Base-by-base conservation (phyloP, 805 yeast species). In the Candida yuanshanica region DNA sequence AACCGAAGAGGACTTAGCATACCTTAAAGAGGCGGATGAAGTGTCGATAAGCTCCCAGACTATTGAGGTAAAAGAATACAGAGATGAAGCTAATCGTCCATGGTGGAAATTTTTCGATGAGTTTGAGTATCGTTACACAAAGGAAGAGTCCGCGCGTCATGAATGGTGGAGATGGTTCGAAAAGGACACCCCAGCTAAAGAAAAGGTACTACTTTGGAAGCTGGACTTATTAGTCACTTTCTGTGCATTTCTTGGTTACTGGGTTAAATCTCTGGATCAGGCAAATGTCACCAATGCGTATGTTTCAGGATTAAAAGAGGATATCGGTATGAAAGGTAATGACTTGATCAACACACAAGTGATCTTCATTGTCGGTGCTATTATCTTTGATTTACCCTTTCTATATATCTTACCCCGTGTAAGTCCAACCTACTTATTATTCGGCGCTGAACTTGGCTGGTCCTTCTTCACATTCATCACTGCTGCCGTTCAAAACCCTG, bases 241-340 rank as follows among this genome's bases (percentile, higher is more conserved):
- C 33, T 79, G 78, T 49, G 69, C 81, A 8, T 72, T 79, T 52
- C 59, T 78, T 49, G 72, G 77, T 9, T 80, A 81, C 60, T 83
- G 85, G 85, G 76, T 80, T 38, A 81, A 81, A 55, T 76, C 77
- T 42, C 63, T 82, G 39, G 89, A 82, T 53, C 70, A 69, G 41
- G 65, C 75, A 35, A 82, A 81, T 55, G 63, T 77, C 41, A 74
- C 74, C 37, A 78, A 78, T 53, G 89, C 88, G 1, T 83, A 81
- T 49, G 78, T 78, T 24, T 72, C 81, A 21, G 79, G 83, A 20
- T 70, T 83, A 76, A 64, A 71, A 46, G 77, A 74, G 50, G 80
- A 69, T 39, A 64, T 82, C 29, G 64, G 70, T 3, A 72, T 83
- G 73, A 56, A 67, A 41, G 84, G 83, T 13, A 79, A 81, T 52